Base-by-base conservation (phyloP, 2,329 filamentous ascomycete species). In the Pezicula neosporulosa region DNA sequence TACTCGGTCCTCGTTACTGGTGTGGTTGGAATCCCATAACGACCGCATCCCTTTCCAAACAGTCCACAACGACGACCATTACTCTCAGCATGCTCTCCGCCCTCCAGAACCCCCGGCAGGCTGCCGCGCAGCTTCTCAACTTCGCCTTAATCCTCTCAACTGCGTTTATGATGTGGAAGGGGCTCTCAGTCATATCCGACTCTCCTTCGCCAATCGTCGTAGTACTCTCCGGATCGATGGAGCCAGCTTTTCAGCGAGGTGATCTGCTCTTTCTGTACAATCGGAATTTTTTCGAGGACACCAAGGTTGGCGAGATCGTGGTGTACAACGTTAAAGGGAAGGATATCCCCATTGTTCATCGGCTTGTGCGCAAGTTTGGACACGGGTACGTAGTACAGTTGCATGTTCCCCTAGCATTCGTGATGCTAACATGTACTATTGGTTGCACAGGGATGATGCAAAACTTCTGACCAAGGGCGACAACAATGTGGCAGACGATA, bases 341-440 rank as follows among this genome's bases (percentile, higher is more conserved):
- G 77, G 89, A 96, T 60, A 97, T 99, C 57, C 94, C 94, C 28
- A 99, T 99, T 70, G 94, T 99, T 60, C 94, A 99, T 74, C 79
- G 94, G 47, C 81, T 97, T 9, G 87, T 97, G 49, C 82, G 92
- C 72, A 85, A 83, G 66, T 86, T 85, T 66, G 83, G 83, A 19
- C 28, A 30, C 28, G 28, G 28, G 28, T 30, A 63, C 63, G 28
- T 82, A 82, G 75, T 81, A 65, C 52, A 77, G 69, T 46, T 43
- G 27, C 18, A 27, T 46, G 18, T 35, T 30, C 39, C 16, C 10
- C n/a, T 6, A 16, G 27, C 21, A 1, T 6, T 28, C 6, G 37
- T 8, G 9, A 39, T 39, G 37, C n/a, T 19, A 8, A 39, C 28
- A 30, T 30, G 28, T 30, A n/a, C 37, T 16, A 3, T 16, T 13